Percentiles rank a stretch among this genome's conserved stretches.
Evolutionary conservation across 2,329 filamentous ascomycete genomes (phyloP).

Genomic region (Epicoccum nigrum): DNA sequence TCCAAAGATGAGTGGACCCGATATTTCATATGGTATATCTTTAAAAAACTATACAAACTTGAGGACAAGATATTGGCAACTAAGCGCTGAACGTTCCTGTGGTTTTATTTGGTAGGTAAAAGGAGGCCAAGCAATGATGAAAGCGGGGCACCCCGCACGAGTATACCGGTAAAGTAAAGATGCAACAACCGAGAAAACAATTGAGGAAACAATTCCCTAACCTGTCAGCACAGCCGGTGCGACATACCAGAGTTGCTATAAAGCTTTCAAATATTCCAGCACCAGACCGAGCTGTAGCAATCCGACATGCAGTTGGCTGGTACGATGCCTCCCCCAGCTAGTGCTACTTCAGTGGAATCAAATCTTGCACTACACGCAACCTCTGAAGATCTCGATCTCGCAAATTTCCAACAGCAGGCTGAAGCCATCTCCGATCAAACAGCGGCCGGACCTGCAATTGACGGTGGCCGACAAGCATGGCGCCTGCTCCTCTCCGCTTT

Average conservation of each 20-base stretch:
- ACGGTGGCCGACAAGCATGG: conserved; percentile 49
- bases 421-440: conserved; percentile 2
- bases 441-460: conserved; percentile 14
- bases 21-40: conserved; percentile 22
- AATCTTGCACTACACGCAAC: not conserved
- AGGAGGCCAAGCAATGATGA: not conserved
- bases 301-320: not conserved
- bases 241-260: not conserved
- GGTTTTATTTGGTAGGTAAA: not conserved
- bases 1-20: conserved; percentile 25
- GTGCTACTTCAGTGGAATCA: not conserved
- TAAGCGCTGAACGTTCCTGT: conserved; percentile 6
- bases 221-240: not conserved
- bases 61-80: not conserved
- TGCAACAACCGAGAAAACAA: conserved; percentile 9
- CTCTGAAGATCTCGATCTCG: not conserved
- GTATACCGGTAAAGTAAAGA: no score
- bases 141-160: conserved; percentile 2
- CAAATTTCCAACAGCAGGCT: not conserved
- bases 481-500: conserved; percentile 58
- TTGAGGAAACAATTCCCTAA: not conserved
- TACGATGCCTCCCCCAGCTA: not conserved
- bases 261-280: no score
- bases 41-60: conserved; percentile 5
- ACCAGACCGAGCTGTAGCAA: no score